These are phyloP conservation scores for Candida nanaspora DNA, from an alignment of 805 yeast genomes.

Conservation along the genomic window DNA sequence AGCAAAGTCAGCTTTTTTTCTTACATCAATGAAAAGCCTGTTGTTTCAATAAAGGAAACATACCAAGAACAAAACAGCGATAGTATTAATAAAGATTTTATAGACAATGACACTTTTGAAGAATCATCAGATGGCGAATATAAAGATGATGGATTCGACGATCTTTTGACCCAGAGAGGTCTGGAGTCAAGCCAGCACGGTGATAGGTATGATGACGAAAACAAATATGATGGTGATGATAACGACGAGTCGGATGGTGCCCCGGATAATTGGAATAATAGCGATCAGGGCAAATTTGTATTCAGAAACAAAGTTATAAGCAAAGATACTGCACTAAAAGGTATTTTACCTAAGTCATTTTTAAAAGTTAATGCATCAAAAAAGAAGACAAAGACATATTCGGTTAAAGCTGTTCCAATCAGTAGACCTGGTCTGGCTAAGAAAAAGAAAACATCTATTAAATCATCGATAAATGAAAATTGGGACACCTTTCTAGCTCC, in stretches of 20 bases:
- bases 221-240: constrained; percentile 3
- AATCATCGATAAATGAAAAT: not conserved
- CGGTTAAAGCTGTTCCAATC: not conserved
- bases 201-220: not conserved
- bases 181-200: not conserved
- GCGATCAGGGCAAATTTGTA: constrained; percentile 10
- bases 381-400: not conserved
- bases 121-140: constrained; percentile 8
- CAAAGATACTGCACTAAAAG: constrained; percentile 15
- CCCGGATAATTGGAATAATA: no score
- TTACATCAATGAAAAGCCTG: not conserved
- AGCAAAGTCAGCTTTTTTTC: constrained; percentile 7
- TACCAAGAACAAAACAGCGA: not conserved
- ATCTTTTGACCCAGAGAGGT: not conserved
- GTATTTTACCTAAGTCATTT: constrained; percentile 22
- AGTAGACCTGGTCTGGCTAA: constrained; percentile 14
- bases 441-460: constrained; percentile 3
- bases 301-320: constrained; percentile 14
- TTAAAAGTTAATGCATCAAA: constrained; percentile 6
- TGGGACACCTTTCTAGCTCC: constrained; percentile 9
- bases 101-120: not conserved
- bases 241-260: not conserved
- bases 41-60: not conserved
- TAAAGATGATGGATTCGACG: constrained; percentile 4
- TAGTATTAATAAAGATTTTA: not conserved